A percentile compares a stretch with the other conserved stretches of the same genome.
These are phyloP conservation scores for Citrullus mucosospermus DNA, from an alignment of 306 rosid genomes.

Conservation along the genomic window DNA sequence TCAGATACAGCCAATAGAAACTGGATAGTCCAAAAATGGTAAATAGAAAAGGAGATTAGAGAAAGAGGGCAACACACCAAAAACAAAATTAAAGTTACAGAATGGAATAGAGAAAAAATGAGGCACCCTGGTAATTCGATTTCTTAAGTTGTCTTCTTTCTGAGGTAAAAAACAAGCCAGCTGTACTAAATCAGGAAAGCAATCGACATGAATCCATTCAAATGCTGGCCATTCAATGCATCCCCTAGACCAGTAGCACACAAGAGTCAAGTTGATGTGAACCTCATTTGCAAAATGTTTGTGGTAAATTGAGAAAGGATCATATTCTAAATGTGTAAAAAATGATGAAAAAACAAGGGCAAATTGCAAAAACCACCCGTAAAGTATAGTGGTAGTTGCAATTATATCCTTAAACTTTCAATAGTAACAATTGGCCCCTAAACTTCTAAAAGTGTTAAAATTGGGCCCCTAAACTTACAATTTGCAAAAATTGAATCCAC, in stretches of 20 bases:
- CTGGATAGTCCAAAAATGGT: conserved; percentile 31
- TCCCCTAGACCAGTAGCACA: conserved; percentile 42
- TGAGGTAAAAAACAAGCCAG: conserved; percentile 78
- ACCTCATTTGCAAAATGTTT: background rate
- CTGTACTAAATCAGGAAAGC: conserved; percentile 78
- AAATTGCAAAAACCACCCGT: too few species aligned
- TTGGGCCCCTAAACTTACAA: too few species aligned
- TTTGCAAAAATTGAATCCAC: too few species aligned
- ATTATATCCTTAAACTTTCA: too few species aligned
- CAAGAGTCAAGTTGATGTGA: conserved; percentile 11
- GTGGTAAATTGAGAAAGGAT: conserved; percentile 10
- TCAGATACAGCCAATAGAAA: conserved; percentile 70
- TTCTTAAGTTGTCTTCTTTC: conserved; percentile 79
- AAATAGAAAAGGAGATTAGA: conserved; percentile 18
- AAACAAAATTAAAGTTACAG: background rate
- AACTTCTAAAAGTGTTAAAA: too few species aligned
- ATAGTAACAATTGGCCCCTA: too few species aligned
- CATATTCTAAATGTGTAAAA: background rate
- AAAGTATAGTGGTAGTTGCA: too few species aligned
- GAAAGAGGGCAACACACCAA: conserved; percentile 10
- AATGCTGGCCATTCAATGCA: conserved; percentile 69
- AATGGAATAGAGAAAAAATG: background rate
- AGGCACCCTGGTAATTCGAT: conserved; percentile 64
- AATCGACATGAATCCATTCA: conserved; percentile 88
- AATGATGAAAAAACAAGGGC: background rate